A percentile compares a stretch with the other conserved stretches of the same genome.
Conservation (phyloP, 352 stramenopile species). For the Pelagophyceae sp. region DNA sequence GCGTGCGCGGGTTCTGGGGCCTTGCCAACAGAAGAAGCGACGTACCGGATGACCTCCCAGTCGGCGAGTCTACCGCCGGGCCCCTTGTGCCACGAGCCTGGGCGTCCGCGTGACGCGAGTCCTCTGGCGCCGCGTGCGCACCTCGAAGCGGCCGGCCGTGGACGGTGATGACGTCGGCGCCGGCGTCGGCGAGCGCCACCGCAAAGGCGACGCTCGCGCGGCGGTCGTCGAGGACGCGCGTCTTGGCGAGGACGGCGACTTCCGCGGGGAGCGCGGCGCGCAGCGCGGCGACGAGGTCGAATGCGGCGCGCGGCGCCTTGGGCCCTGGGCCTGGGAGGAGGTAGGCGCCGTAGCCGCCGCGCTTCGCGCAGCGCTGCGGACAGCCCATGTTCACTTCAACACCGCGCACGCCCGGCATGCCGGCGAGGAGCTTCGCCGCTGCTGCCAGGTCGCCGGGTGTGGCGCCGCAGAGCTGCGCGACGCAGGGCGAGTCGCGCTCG, state of each 20-base stretch:
- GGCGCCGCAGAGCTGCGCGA: background rate
- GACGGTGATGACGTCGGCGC: conserved; percentile 3
- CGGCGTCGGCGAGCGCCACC: background rate
- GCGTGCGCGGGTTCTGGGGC: no score
- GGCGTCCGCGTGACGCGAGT: no score
- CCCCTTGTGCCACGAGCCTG: background rate
- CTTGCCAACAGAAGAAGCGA: no score
- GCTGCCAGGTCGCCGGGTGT: background rate
- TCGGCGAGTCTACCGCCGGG: background rate
- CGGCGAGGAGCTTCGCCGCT: background rate
- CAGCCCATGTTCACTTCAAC: conserved; percentile 19
- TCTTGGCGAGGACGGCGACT: background rate
- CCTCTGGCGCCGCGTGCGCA: no score
- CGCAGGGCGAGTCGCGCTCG: background rate
- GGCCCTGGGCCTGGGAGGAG: background rate
- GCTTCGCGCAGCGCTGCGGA: conserved; percentile 11
- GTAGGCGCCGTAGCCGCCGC: background rate
- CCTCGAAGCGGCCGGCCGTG: conserved; percentile 2
- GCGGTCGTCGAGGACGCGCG: background rate
- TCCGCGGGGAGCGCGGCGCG: background rate
- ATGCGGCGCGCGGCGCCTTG: background rate
- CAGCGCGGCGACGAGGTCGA: background rate
- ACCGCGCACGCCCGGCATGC: background rate
- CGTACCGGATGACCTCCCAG: conserved; percentile 4
- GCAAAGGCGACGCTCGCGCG: background rate